phyloP scores from a whole-genome alignment of 2,329 filamentous ascomycete genomes.

The Pseudogymnoascus verrucosus region DNA sequence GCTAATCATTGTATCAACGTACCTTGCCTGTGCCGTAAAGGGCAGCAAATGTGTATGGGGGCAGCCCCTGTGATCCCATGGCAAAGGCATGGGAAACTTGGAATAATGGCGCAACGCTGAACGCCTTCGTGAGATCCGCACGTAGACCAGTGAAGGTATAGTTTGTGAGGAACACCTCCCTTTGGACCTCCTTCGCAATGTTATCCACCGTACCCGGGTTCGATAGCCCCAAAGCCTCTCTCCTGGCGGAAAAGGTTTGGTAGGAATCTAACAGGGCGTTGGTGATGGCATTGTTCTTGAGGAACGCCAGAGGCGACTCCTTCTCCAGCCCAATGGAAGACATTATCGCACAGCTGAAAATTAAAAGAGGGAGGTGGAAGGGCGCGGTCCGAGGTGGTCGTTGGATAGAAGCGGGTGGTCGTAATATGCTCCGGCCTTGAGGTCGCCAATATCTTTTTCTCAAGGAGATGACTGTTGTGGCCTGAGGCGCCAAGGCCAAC shows the following conservation, averaged over 20 bases:
- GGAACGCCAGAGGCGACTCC: conserved; percentile 51
- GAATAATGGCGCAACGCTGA: conserved; percentile 89
- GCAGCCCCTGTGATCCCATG: conserved; percentile 80
- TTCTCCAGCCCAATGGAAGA: conserved; percentile 26
- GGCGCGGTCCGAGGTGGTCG: conserved; percentile 1
- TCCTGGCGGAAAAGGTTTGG: conserved; percentile 72
- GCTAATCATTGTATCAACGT: conserved; percentile 28
- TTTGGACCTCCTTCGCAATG: conserved; percentile 84
- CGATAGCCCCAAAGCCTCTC: conserved; percentile 77
- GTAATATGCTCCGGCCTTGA: conserved; percentile 6
- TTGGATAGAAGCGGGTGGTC: conserved; percentile 2
- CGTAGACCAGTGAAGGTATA: conserved; percentile 94
- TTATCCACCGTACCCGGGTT: conserved; percentile 92
- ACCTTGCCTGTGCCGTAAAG: conserved; percentile 93
- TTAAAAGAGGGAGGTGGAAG: conserved; percentile 6
- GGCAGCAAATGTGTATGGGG: conserved; percentile 90
- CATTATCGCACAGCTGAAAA: conserved; percentile 17
- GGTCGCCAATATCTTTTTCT: conserved; percentile 10
- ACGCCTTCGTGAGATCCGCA: conserved; percentile 93
- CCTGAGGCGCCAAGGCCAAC: conserved; percentile 1
- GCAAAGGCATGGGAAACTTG: conserved; percentile 96
- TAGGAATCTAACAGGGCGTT: conserved; percentile 68
- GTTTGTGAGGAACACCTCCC: conserved; percentile 93
- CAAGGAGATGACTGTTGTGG: conserved; percentile 7
- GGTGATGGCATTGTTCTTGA: conserved; percentile 67